These are phyloP conservation scores for Ascochyta lentis DNA, from an alignment of 2,329 filamentous ascomycete species.

Conservation along the genomic window DNA sequence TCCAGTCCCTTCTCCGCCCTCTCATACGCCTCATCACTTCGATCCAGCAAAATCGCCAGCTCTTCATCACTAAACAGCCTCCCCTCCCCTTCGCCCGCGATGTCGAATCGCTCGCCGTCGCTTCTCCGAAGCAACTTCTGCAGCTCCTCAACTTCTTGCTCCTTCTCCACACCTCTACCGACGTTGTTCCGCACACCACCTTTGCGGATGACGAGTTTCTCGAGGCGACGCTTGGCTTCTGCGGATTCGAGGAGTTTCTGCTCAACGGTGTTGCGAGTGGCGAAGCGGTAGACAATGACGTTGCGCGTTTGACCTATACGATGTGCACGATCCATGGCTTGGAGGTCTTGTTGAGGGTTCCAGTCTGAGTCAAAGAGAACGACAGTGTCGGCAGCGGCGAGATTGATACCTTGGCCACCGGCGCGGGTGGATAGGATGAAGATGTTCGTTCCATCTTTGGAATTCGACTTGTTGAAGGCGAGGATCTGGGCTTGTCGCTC, in stretches of 20 bases:
- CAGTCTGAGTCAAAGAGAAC: conserved; percentile 90
- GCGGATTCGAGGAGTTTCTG: conserved; percentile 85
- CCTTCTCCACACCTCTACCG: conserved; percentile 52
- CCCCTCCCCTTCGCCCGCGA: conserved; percentile 61
- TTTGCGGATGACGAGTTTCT: conserved; percentile 95
- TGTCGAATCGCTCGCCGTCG: conserved; percentile 71
- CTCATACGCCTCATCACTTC: conserved; percentile 70
- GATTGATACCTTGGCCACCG: conserved; percentile 93
- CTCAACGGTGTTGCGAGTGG: conserved; percentile 91
- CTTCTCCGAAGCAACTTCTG: conserved; percentile 60
- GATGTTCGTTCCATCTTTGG: conserved; percentile 59
- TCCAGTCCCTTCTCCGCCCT: conserved; percentile 81
- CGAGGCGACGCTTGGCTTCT: conserved; percentile 87
- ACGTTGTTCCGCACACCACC: conserved; percentile 68
- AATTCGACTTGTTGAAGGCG: conserved; percentile 54
- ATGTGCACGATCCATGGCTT: conserved; percentile 94
- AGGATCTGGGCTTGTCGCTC: conserved; percentile 58
- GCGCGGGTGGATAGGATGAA: conserved; percentile 91
- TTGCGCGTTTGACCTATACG: conserved; percentile 92
- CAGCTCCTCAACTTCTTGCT: conserved; percentile 57
- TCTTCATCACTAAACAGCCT: conserved; percentile 78
- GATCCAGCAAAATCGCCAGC: conserved; percentile 78
- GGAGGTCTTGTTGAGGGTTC: conserved; percentile 96
- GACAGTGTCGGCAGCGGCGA: conserved; percentile 89
- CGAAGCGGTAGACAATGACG: conserved; percentile 91